Evolutionary conservation across 257 asterid species (phyloP), one percentile per base, ranked within the genome.

Genomic region (Ophiorrhiza pumila): DNA sequence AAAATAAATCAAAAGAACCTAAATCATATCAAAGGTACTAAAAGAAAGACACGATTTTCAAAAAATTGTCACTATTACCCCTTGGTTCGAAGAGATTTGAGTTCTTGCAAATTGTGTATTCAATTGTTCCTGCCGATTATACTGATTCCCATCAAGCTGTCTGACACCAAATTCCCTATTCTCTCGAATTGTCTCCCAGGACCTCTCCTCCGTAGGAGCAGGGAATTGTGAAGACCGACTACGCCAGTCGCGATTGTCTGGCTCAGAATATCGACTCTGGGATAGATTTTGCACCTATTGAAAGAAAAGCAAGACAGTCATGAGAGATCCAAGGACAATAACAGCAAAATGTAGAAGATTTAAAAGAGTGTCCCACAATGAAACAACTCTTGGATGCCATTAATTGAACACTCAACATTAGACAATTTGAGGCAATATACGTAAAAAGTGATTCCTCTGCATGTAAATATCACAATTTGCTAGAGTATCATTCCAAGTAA

Each of bases 241-340:
- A 50, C 84, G 88, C 92, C 92, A 87, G 32, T 85, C 92, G 43
- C 90, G 92, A 61, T 59, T 76, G 76, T 87, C 87, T 3, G 83
- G 85, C 67, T 90, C 96, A 77, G 97, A 65, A 58, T 85, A 89
- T 72, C 90, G 92, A 73, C 58, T 68, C 72, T 69, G 90, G 57
- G 79, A 60, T 77, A 80, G 92, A 77, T 29, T 74, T 63, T 71
- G 85, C 65, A 67, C 45, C 90, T 85, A 72, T 58, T 73, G n/a
- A 72, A 43, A 29, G 12, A 56, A 69, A 46, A 68, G 20, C 6
- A 35, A 15, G 62, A 32, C 39, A 65, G 55, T 42, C 43, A 63
- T 49, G 34, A 73, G 55, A 45, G 17, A 56, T 14, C 2, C 18
- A 45, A 76, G 27, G 34, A n/a, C 34, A n/a, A 68, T 12, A 9